A percentile compares a stretch with the other conserved stretches of the same genome.
These are phyloP conservation scores for Coemansia sp. DNA, from an alignment of 192 early-diverging fungal genomes.

Conservation along the genomic window DNA sequence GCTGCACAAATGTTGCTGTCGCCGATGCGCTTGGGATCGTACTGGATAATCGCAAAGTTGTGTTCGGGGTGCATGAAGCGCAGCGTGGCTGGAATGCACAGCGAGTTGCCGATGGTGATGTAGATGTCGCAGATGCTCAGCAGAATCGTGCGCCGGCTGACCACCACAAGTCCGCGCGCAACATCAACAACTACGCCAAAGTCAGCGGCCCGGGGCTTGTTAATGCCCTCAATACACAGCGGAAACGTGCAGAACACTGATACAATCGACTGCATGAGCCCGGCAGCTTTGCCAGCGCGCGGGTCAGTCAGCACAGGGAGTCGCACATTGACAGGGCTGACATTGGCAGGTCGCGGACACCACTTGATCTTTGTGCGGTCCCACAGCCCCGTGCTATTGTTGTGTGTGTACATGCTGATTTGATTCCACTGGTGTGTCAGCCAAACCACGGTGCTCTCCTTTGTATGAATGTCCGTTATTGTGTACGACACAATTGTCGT, in stretches of 20 bases:
- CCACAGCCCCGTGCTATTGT: slow-evolving; percentile 46
- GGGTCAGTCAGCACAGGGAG: slow-evolving; percentile 29
- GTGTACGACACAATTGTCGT: slow-evolving; percentile 25
- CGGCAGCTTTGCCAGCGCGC: slow-evolving; percentile 21
- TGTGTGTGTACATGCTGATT: slow-evolving; percentile 42
- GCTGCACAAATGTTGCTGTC: slow-evolving; percentile 69
- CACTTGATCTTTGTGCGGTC: slow-evolving; percentile 22
- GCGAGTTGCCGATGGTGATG: slow-evolving; percentile 82
- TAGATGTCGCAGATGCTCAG: slow-evolving; percentile 75
- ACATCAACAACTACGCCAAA: slow-evolving; percentile 81
- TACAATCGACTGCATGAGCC: slow-evolving; percentile 34
- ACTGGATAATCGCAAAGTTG: slow-evolving; percentile 83
- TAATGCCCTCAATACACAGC: slow-evolving; percentile 25
- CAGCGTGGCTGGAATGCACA: slow-evolving; percentile 84
- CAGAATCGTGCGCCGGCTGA: slow-evolving; percentile 78
- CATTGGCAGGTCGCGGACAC: slow-evolving; percentile 9
- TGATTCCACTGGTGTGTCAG: slow-evolving; percentile 35
- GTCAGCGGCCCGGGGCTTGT: slow-evolving; percentile 10
- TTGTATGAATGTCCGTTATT: slow-evolving; percentile 25
- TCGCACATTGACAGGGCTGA: slow-evolving; percentile 18
- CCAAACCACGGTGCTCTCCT: not conserved
- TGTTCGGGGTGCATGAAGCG: slow-evolving; percentile 84
- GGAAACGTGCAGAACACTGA: slow-evolving; percentile 24
- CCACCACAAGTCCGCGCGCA: slow-evolving; percentile 76
- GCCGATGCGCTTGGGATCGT: slow-evolving; percentile 73